Evolutionary conservation across 208 protist species (phyloP), one percentile per base, ranked within the genome.

Genomic region (Plasmodiophora brassicae): DNA sequence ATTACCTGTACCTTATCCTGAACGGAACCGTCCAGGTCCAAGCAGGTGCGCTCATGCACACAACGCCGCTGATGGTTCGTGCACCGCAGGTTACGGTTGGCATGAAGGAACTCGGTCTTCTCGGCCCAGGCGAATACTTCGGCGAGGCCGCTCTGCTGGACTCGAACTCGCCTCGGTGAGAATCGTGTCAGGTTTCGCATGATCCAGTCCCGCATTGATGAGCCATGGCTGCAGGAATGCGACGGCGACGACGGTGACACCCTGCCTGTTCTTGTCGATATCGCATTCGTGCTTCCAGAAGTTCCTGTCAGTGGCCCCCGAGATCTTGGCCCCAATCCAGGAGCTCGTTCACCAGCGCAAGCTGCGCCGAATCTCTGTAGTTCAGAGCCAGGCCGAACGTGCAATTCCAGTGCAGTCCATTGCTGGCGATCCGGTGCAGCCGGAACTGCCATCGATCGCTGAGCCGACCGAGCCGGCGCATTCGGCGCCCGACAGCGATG

Each of bases 1-100:
- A 78, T 38, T 32, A 78, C n/a, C n/a, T 78, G n/a, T 78, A 78
- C n/a, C n/a, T 78, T 44, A 78, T 78, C 41, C n/a, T 78, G 65
- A 78, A 78, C 65, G 65, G 65, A 32, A 78, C 65, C 32, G 65
- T 78, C n/a, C 65, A 78, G 65, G 65, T 78, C 20, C 32, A 8
- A 5, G 20, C 14, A 32, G 20, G 5, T 32, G 32, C 65, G 5
- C 41, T 8, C 20, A 44, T 5, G 5, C 65, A n/a, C 41, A 32
- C 41, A 32, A 38, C 65, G n/a, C n/a, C n/a, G n/a, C 14, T 32
- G n/a, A 14, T 78, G 32, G 65, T 36, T 78, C 20, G 32, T 36
- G 65, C 20, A 38, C n/a, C 5, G n/a, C 5, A 78, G 65, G 65
- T 78, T 5, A 78, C 65, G 20, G 32, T 44, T 32, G 5, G 41